Evolutionary conservation across 2,329 filamentous ascomycete genomes (phyloP).

Genomic region (Verticillium tricorpus): DNA sequence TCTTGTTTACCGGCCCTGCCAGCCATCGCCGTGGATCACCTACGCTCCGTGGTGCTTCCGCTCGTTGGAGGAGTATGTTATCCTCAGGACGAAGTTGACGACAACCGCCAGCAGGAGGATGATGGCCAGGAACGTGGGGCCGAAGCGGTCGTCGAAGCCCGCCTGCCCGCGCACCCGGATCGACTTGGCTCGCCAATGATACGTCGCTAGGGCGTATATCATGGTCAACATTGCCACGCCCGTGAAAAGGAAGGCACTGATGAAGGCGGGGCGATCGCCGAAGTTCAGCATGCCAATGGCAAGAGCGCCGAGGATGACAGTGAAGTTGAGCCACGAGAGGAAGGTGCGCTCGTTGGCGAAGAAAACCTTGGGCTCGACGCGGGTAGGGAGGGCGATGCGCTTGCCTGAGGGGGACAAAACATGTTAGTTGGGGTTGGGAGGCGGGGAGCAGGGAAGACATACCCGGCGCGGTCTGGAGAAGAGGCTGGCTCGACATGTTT

Average conservation of each 20-base stretch:
- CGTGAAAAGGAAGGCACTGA: conserved; percentile 90
- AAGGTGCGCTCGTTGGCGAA: conserved; percentile 99
- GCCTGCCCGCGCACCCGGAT: conserved; percentile 89
- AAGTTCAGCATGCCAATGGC: conserved; percentile 98
- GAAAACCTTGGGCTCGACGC: conserved; percentile 99
- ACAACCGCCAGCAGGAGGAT: conserved; percentile 85
- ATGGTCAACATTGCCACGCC: conserved; percentile 91
- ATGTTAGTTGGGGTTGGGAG: conserved; percentile 6
- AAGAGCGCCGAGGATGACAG: conserved; percentile 93
- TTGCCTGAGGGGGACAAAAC: conserved; percentile 62
- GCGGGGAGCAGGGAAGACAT: conserved; percentile 23
- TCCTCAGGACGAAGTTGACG: conserved; percentile 88
- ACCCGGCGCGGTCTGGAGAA: conserved; percentile 93
- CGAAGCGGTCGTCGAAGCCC: conserved; percentile 94
- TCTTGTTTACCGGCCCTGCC: not conserved
- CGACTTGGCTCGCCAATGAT: conserved; percentile 94
- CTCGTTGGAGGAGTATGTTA: conserved; percentile 41
- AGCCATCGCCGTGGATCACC: not conserved
- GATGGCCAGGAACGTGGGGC: conserved; percentile 84
- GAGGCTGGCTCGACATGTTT: conserved; percentile 91
- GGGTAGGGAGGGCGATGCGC: conserved; percentile 94
- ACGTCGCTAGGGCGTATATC: conserved; percentile 90
- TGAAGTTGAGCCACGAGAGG: conserved; percentile 99
- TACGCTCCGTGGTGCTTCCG: not conserved
- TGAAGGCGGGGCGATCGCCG: conserved; percentile 88